Evolutionary conservation across 768 basidiomycete species (phyloP).

Genomic region (Termitomyces sp.): DNA sequence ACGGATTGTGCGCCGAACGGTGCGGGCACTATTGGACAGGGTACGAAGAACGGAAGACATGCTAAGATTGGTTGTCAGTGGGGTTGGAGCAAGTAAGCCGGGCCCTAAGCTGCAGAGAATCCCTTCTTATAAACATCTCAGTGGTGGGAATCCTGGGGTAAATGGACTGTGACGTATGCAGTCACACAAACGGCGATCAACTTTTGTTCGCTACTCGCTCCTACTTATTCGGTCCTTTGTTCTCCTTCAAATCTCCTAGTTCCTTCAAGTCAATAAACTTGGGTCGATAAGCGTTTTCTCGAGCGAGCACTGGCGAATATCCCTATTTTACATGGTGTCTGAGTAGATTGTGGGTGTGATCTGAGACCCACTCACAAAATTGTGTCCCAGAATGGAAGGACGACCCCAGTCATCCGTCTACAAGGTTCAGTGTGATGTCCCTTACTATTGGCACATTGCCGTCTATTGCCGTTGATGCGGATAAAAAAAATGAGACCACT

Average conservation of each 20-base stretch:
- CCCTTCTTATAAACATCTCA: constrained; percentile 15
- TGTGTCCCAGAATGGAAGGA: background rate
- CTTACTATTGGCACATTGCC: background rate
- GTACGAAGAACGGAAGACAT: constrained; percentile 31
- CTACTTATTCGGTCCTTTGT: background rate
- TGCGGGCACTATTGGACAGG: constrained; percentile 19
- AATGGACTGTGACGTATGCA: constrained; percentile 7
- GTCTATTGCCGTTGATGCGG: background rate
- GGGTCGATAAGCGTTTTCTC: background rate
- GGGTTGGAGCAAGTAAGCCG: constrained; percentile 2
- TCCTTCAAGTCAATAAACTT: background rate
- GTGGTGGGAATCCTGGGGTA: constrained; percentile 27
- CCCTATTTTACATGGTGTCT: background rate
- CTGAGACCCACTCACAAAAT: background rate
- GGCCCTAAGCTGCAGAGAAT: background rate
- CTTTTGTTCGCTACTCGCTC: too few relatives aligned
- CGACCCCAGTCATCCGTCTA: too few relatives aligned
- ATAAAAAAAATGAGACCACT: background rate
- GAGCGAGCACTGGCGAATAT: background rate
- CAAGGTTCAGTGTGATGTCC: too few relatives aligned
- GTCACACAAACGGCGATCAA: constrained; percentile 12
- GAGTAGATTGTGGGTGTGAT: background rate
- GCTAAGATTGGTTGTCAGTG: constrained; percentile 2
- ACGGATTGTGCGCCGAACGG: constrained; percentile 18
- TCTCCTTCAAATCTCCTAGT: too few relatives aligned